Conservation (phyloP, 805 yeast species). For the Lipomyces orientalis region DNA sequence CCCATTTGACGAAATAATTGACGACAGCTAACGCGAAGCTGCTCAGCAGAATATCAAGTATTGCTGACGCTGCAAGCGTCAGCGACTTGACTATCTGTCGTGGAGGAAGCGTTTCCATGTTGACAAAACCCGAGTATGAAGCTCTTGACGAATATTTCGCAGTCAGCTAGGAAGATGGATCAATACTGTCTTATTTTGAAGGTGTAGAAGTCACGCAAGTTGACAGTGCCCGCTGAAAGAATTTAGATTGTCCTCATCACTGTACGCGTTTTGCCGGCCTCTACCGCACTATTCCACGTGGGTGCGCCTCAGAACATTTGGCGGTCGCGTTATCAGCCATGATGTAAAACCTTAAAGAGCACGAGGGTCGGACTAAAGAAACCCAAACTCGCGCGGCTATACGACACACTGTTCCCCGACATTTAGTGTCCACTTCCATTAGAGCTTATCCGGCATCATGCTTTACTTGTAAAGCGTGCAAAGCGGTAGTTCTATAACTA, state of each 20-base stretch:
- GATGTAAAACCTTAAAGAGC: not conserved
- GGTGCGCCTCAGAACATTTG: not conserved
- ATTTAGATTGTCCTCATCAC: no score
- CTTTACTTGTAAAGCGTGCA: not conserved
- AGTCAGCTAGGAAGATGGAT: not conserved
- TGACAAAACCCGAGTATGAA: not conserved
- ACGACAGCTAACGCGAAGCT: conserved; percentile 5
- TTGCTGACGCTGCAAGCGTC: conserved; percentile 4
- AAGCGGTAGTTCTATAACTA: not conserved
- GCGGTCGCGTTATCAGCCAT: not conserved
- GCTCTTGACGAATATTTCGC: not conserved
- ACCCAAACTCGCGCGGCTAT: not conserved
- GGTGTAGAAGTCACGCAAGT: not conserved
- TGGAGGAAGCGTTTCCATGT: conserved; percentile 11
- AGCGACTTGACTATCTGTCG: conserved; percentile 4
- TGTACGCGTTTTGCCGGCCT: not conserved
- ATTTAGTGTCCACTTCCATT: not conserved
- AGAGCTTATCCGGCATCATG: not conserved
- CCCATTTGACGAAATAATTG: not conserved
- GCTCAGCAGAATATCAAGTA: conserved; percentile 12
- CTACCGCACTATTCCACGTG: not conserved
- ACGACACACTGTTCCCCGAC: not conserved
- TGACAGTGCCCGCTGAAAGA: not conserved
- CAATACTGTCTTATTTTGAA: no score
- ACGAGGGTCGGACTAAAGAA: not conserved